Evolutionary conservation across 2,329 filamentous ascomycete genomes (phyloP), one percentile per base, ranked within the genome.

Genomic region (Aureobasidium namibiae): DNA sequence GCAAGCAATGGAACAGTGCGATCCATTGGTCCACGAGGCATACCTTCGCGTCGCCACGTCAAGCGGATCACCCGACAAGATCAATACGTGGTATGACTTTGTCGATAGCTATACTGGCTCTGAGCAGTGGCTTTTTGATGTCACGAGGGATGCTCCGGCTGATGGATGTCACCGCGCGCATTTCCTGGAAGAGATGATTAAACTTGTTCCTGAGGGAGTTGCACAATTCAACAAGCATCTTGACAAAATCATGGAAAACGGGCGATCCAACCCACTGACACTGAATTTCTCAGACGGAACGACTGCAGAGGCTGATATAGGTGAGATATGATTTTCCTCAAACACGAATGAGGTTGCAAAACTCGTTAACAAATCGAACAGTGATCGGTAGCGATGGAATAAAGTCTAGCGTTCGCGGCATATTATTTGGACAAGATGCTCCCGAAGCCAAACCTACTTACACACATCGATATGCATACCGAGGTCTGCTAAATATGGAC

Each of bases 401-500:
- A 65, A 83, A 83, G 66, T 83, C 81, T 0, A 72, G 74, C 3
- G 74, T 80, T 3, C 74, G 85, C 8, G 68, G 78, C 34, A 67
- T 81, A 14, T 68, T 87, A 2, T 71, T 86, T 3, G 81, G 79
- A 0, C 66, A 74, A 2, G 68, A 73, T 24, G 69, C 78, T 61
- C 75, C 77, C 0, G 73, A 76, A 2, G 70, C 77, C 0, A 67
- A 75, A 29, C 74, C 83, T 0, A 68, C 73, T 1, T 87, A 83
- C 66, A 78, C 78, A 0, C 74, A 79, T 31, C 83, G 85, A 62
- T 82, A 82, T 69, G 84, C 81, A 34, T 88, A 85, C 69, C 76
- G 85, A 5, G 80, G 80, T 0, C 69, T 88, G 2, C 74, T 87
- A 2, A 81, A 83, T 0, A 87, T 87, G 77, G 71, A 76, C 1